These are phyloP conservation scores for Sanghuangporus baumii DNA, from an alignment of 1,284 basidiomycete genomes.

Conservation along the genomic window DNA sequence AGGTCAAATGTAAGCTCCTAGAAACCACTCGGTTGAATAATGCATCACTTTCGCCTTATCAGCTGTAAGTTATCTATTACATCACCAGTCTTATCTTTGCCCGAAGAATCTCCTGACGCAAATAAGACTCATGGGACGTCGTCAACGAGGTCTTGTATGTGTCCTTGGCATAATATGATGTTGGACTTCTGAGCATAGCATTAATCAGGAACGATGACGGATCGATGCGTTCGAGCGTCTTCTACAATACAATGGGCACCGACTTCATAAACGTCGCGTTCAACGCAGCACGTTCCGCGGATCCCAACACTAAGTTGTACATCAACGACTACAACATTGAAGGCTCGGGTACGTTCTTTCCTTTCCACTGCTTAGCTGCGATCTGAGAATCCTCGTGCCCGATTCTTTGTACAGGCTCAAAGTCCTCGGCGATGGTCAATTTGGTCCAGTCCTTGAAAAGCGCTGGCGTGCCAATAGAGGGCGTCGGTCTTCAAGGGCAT, in stretches of 20 bases:
- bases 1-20: slow-evolving; percentile 16
- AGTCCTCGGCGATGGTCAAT: slow-evolving; percentile 40
- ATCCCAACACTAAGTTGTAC: slow-evolving; percentile 31
- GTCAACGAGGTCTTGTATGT: slow-evolving; percentile 17
- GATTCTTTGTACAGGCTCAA: slow-evolving; percentile 25
- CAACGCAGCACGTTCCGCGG: slow-evolving; percentile 30
- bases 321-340: slow-evolving; percentile 34
- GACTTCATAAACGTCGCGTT: slow-evolving; percentile 32
- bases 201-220: slow-evolving; percentile 30
- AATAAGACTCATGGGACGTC: slow-evolving; percentile 17
- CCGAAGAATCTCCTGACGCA: background rate
- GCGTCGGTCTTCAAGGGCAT: slow-evolving; percentile 45
- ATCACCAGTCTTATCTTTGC: background rate
- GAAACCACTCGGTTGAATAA: background rate
- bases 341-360: slow-evolving; percentile 17
- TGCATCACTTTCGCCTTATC: background rate
- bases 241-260: slow-evolving; percentile 30
- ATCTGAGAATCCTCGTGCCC: background rate
- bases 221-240: slow-evolving; percentile 29
- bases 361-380: background rate
- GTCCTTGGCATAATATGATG: too few relatives aligned
- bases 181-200: background rate
- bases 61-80: background rate
- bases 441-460: slow-evolving; percentile 38
- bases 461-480: slow-evolving; percentile 41